Base-by-base conservation (phyloP, 805 yeast genomes). In the Metschnikowia reukaufii region DNA sequence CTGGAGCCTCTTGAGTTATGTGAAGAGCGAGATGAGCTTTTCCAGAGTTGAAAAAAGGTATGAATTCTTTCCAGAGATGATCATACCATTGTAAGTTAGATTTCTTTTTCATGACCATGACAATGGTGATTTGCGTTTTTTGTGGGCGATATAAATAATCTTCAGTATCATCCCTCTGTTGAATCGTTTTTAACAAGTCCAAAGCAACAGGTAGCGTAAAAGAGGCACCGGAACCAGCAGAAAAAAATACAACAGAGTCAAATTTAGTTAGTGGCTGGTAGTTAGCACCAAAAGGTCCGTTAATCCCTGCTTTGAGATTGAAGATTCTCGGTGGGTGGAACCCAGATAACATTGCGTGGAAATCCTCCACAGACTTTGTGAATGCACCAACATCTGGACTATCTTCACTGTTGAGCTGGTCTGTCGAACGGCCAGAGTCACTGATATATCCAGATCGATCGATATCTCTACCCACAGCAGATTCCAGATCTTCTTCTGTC, bases 251-350 rank as follows among this genome's bases (percentile, higher is more conserved):
- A 8, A 62, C 63, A 7, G 70, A 48, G 39, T 76, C 78, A 52
- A 77, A 78, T 6, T 68, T 61, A 9, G 64, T 55, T 27, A 75
- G 60, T 4, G 75, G 70, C 44, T 76, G 77, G 35, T 63, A 62
- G 17, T 60, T 57, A 2, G 72, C 77, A 0, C 81, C 80, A 49
- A 64, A 71, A 0, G 82, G 82, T 0, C 82, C 82, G 27, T 64
- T 64, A 34, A 76, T 61, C 4, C 62, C 42, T 0, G 72, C 76
- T 32, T 69, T 72, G 47, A 74, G 40, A 13, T 58, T 54, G 27
- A 56, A 44, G 7, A 53, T 39, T 18, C 39, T 19, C 0, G 54
- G 55, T n/a, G 33, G 13, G 5, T 19, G 16, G 34, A 55, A 51
- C 23, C 31, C 39, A 4, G 42, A 16, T 0, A 49, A 9, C 27